Conservation (phyloP, 768 basidiomycete genomes). For the Naematelia encephala region DNA sequence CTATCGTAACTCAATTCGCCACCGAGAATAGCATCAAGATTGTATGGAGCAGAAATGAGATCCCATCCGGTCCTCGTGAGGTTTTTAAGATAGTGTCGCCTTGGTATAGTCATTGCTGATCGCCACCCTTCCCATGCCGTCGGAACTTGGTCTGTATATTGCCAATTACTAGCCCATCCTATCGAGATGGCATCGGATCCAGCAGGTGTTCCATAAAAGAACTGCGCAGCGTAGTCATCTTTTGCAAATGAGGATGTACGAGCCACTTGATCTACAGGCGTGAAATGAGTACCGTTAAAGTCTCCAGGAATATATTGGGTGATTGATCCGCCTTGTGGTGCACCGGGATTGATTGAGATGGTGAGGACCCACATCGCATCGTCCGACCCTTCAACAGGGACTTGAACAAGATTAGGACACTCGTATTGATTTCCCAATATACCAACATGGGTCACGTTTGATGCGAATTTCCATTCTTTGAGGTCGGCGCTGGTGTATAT, state of each 20-base stretch:
- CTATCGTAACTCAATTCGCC: neutral
- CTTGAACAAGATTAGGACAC: conserved; percentile 36
- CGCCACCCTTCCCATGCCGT: conserved; percentile 38
- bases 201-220: conserved; percentile 24
- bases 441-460: conserved; percentile 29
- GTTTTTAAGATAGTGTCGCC: conserved; percentile 25
- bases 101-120: conserved; percentile 32
- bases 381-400: conserved; percentile 20
- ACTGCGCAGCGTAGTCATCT: conserved; percentile 44
- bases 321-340: conserved; percentile 33
- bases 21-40: conserved; percentile 15
- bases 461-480: conserved; percentile 31
- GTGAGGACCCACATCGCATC: conserved; percentile 23
- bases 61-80: conserved; percentile 17
- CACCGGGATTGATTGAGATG: conserved; percentile 27
- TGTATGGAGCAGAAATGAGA: conserved; percentile 27
- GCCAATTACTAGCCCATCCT: conserved; percentile 41
- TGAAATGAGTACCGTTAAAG: conserved; percentile 40
- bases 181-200: conserved; percentile 22
- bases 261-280: conserved; percentile 20
- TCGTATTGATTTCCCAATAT: conserved; percentile 34
- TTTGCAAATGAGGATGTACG: conserved; percentile 32
- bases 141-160: conserved; percentile 35
- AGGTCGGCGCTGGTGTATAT: conserved; percentile 42
- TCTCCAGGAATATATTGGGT: conserved; percentile 33